Percentiles rank a stretch among this genome's conserved stretches.
phyloP scores from a whole-genome alignment of 2,329 filamentous ascomycete genomes.

The Leptoxyphium fumago region DNA sequence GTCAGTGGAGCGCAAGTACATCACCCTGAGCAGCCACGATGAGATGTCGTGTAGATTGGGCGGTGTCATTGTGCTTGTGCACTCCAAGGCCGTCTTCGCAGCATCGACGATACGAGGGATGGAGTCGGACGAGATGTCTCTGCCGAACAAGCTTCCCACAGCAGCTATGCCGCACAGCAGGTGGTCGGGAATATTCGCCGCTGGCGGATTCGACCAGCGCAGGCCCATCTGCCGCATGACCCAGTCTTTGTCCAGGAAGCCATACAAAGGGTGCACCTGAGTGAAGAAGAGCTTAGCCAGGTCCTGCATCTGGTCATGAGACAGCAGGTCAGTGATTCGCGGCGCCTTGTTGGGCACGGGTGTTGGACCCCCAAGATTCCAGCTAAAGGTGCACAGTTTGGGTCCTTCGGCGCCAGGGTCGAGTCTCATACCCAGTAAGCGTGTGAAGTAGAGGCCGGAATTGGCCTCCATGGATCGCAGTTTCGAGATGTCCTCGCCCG shows the following conservation, averaged over 20 bases:
- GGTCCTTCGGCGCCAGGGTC: slow-evolving; percentile 37
- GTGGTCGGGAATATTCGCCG: slow-evolving; percentile 13
- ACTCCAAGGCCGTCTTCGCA: slow-evolving; percentile 32
- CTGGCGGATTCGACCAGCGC: slow-evolving; percentile 10
- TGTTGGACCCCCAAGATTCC: slow-evolving; percentile 31
- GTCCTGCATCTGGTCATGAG: slow-evolving; percentile 32
- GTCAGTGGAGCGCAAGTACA: slow-evolving; percentile 39
- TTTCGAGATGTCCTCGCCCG: slow-evolving; percentile 14
- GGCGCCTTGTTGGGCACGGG: slow-evolving; percentile 5
- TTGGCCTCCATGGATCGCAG: slow-evolving; percentile 39
- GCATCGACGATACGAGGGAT: slow-evolving; percentile 17
- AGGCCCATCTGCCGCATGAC: slow-evolving; percentile 11
- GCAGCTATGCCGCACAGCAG: slow-evolving; percentile 42
- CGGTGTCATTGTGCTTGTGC: slow-evolving; percentile 19
- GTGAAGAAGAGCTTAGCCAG: slow-evolving; percentile 37
- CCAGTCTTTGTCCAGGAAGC: slow-evolving; percentile 29
- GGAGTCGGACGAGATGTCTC: slow-evolving; percentile 3
- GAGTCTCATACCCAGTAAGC: slow-evolving; percentile 36
- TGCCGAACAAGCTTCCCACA: slow-evolving; percentile 36
- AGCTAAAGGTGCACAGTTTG: slow-evolving; percentile 40
- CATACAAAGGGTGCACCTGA: slow-evolving; percentile 39
- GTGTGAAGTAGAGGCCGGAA: slow-evolving; percentile 42
- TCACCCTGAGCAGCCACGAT: slow-evolving; percentile 38
- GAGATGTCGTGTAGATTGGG: slow-evolving; percentile 29
- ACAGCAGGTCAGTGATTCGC: slow-evolving; percentile 32